These are phyloP conservation scores for Candida ovalis DNA, from an alignment of 805 yeast genomes.

Conservation along the genomic window DNA sequence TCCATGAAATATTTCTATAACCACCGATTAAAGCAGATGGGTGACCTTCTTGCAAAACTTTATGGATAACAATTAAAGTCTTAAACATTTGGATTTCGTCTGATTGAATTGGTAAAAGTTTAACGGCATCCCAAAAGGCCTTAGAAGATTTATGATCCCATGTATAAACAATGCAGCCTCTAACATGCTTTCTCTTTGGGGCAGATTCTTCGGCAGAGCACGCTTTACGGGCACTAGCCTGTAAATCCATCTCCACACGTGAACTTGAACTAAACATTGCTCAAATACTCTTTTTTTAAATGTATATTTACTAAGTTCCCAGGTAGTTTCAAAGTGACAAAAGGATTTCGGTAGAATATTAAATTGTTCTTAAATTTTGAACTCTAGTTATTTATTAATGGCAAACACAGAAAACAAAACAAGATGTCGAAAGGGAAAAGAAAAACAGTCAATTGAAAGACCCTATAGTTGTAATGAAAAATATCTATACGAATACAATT, in stretches of 20 bases:
- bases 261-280: conserved; percentile 20
- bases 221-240: conserved; percentile 69
- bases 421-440: no score
- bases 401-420: no score
- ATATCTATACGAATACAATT: no score
- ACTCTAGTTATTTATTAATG: no score
- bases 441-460: no score
- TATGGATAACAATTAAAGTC: conserved; percentile 79
- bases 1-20: conserved; percentile 71
- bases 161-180: conserved; percentile 92
- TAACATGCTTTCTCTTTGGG: conserved; percentile 92
- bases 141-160: conserved; percentile 90
- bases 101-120: conserved; percentile 71
- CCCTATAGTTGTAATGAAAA: no score
- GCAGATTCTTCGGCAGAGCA: conserved; percentile 83
- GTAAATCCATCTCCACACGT: conserved; percentile 38
- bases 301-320: no score
- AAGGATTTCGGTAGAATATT: no score
- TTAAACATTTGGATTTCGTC: conserved; percentile 86
- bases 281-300: no score
- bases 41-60: conserved; percentile 98
- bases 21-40: conserved; percentile 79
- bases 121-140: conserved; percentile 81
- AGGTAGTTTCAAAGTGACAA: no score
- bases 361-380: no score